Conservation (phyloP, 1,284 basidiomycete species). For the Singerocomus rubriflavus region DNA sequence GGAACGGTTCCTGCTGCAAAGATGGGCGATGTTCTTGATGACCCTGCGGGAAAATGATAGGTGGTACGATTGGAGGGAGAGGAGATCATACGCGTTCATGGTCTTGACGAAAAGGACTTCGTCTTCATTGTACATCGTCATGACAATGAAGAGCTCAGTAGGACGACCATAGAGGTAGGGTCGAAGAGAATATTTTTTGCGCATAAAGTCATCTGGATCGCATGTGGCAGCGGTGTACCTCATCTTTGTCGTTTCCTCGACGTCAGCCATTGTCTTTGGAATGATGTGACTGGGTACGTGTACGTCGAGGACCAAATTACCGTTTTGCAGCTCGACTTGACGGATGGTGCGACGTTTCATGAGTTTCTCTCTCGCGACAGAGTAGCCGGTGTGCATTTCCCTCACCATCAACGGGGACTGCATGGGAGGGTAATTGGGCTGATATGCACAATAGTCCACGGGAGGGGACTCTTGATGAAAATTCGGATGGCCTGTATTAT, state of each 20-base stretch:
- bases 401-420: conserved; percentile 47
- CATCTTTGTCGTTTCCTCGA: conserved; percentile 82
- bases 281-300: conserved; percentile 77
- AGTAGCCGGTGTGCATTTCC: conserved; percentile 60
- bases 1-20: conserved; percentile 77
- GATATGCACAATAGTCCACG: conserved; percentile 44
- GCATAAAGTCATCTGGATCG: conserved; percentile 88
- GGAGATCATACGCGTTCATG: conserved; percentile 75
- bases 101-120: conserved; percentile 81
- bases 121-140: conserved; percentile 98
- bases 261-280: conserved; percentile 57
- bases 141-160: conserved; percentile 93
- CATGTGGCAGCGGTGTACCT: conserved; percentile 92
- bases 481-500: conserved; percentile 55
- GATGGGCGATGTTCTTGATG: conserved; percentile 85
- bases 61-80: neutral
- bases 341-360: conserved; percentile 76
- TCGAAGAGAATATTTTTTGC: conserved; percentile 74
- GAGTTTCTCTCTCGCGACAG: conserved; percentile 67
- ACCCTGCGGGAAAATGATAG: conserved; percentile 48
- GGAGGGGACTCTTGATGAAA: conserved; percentile 38
- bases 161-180: conserved; percentile 82
- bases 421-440: conserved; percentile 51
- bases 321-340: conserved; percentile 78
- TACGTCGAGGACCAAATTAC: conserved; percentile 82